Base-by-base conservation (phyloP, 768 basidiomycete species). In the Lyophyllum atratum region DNA sequence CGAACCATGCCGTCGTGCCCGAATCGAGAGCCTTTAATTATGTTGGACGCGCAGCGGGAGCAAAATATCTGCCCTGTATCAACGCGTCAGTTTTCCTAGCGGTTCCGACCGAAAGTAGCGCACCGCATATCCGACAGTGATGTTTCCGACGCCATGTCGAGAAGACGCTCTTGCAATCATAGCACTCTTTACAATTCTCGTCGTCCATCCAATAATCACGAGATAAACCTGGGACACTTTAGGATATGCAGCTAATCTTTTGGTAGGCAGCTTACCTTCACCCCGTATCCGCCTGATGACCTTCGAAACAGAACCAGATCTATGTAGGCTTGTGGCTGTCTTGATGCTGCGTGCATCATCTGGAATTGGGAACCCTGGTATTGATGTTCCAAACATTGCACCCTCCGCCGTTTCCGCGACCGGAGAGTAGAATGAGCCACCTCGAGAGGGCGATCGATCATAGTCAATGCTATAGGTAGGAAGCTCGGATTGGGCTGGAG, bases 201-300 rank as follows among this genome's bases (percentile, higher is more conserved):
- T 98, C 95, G 59, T 94, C 92, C 95, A 98, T 98, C 97, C 97
- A 99, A 68, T 98, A 98, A 66, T 97, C 93, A 60, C 88, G 85
- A 22, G 92, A 93, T 19, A 96, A 68, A n/a, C 92, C 92, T 93
- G 50, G 31, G 47, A 49, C 50, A 19, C 51, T 54, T 48, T 31
- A 67, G 49, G n/a, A 33, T 26, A 24, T 55, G 5, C 9, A 58
- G 26, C 21, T 31, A 29, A 44, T 17, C 4, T 17, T 26, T 31
- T 5, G 7, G 22, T 49, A 33, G 66, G 70, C 59, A 24, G 52
- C 72, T 40, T 63, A 81, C 95, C 94, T 83, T 96, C 94, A 42
- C 95, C 95, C 54, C 95, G 80, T 65, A 97, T 86, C 59, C 92
- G 78, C 64, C 95, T 79, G 59, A 97, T 95, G 29, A 94, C 92